Base-by-base conservation (phyloP, 192 early-diverging fungal species). In the Backusella psychrophila region DNA sequence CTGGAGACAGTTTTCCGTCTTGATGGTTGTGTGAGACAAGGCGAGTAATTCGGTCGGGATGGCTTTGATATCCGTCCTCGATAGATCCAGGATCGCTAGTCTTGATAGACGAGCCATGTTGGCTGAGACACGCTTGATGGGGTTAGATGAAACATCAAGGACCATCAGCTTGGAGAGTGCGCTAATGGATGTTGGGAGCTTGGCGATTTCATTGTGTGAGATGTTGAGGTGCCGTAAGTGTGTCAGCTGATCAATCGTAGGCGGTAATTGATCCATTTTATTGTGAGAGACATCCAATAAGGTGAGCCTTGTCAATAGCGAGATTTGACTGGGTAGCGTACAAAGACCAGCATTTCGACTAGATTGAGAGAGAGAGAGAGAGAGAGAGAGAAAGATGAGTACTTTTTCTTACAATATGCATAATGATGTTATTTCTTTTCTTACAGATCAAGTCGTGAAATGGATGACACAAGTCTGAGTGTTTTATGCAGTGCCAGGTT, bases 211-310 rank as follows among this genome's bases (percentile, higher is more conserved):
- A 83, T 96, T 96, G 65, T 85, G 71, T 41, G 89, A 83, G 9
- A 95, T 73, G n/a, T 89, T 82, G 12, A 96, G 85, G 21, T 81
- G 84, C 11, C 83, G 84, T 17, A 96, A 87, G 38, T 93, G 91
- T 52, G 82, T 86, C 7, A 96, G 78, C 4, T 82, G 75, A 3
- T 85, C 84, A 67, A 96, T 89, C 23, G 89, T 83, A 1, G 84
- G 67, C 0, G 95, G 94, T 33, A 96, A 66, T 12, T 80, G 59
- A 4, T 79, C 78, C 53, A 96, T 85, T 73, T 83, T 69, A 77
- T 96, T 96, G 41, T 88, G 76, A 17, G 89, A 87, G 4, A 90
- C 80, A 34, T 92, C 89, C 34, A 96, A 80, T 34, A 91, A 87
- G 14, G 84, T 84, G 4, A 96, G 84, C 23, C 90, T 90, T 6